Conservation (phyloP, 2,329 filamentous ascomycete genomes). For the Macrophomina pseudophaseolina region DNA sequence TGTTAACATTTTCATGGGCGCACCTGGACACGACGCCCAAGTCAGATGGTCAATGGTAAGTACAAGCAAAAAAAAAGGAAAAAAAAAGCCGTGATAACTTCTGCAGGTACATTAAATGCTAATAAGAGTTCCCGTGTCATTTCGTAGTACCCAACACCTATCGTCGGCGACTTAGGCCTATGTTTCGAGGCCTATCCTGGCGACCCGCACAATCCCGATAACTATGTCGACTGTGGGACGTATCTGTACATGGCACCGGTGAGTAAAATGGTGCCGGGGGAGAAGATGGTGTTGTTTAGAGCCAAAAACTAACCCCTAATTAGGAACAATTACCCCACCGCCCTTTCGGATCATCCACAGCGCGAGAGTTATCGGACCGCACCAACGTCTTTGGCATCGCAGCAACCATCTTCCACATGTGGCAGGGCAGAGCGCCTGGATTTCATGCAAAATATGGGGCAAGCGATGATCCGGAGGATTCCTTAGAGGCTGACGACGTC, state of each 20-base stretch:
- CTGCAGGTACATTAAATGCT: not conserved
- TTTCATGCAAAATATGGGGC: not conserved
- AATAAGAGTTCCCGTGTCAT: not conserved
- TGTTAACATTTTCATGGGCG: not conserved
- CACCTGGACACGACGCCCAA: not conserved
- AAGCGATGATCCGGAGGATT: not conserved
- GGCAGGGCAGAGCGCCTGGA: not conserved
- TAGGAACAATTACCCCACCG: not conserved
- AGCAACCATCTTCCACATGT: not conserved
- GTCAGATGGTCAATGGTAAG: not conserved
- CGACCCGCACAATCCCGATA: slow-evolving; percentile 6
- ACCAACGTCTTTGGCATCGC: slow-evolving; percentile 10
- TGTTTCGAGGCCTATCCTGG: slow-evolving; percentile 4
- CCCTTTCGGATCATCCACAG: not conserved
- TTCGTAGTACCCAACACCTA: not conserved
- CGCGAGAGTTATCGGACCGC: slow-evolving; percentile 1
- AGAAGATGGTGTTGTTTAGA: too few species aligned
- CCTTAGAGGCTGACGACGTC: not conserved
- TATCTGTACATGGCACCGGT: not conserved
- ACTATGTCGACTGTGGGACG: not conserved
- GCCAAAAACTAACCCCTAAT: too few species aligned
- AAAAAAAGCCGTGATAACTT: not conserved
- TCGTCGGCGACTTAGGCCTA: not conserved
- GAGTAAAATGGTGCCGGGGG: too few species aligned
- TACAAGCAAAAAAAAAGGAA: too few species aligned